Percentiles rank a stretch among this genome's conserved stretches.
Conservation (phyloP, 1,139 yeast genomes). For the Kurtzmaniella natalensis region DNA sequence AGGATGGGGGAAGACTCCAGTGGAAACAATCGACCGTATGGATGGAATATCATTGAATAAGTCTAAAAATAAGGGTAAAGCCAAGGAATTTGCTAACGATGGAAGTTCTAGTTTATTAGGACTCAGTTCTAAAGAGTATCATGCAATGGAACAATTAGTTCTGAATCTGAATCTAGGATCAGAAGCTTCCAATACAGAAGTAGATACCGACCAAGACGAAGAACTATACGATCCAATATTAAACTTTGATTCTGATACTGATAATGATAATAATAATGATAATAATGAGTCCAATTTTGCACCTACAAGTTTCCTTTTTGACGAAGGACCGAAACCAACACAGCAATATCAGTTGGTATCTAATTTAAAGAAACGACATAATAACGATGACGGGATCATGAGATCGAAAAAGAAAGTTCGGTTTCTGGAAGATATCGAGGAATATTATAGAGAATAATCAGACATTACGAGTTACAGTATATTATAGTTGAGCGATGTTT, state of each 20-base stretch:
- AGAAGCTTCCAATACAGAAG: background rate
- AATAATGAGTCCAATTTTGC: background rate
- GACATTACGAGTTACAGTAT: too few species aligned
- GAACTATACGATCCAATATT: conserved; percentile 19
- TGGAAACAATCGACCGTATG: too few species aligned
- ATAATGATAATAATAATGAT: background rate
- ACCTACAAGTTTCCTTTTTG: conserved; percentile 1
- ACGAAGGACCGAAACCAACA: background rate
- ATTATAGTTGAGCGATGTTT: too few species aligned
- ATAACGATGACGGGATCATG: background rate
- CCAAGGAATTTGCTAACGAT: too few species aligned
- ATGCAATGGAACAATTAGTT: background rate
- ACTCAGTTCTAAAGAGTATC: background rate
- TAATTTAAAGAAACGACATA: conserved; percentile 2
- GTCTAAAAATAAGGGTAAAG: too few species aligned
- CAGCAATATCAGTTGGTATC: conserved; percentile 3
- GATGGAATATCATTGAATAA: too few species aligned
- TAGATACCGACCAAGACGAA: conserved; percentile 11
- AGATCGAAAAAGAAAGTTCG: conserved; percentile 6
- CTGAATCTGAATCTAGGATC: conserved; percentile 1
- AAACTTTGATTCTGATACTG: conserved; percentile 1
- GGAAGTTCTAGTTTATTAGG: too few species aligned
- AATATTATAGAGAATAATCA: background rate
- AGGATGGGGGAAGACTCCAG: conserved; percentile 18
- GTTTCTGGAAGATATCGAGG: conserved; percentile 6